Conservation (phyloP, 2,329 filamentous ascomycete species). For the Graphium sp. region DNA sequence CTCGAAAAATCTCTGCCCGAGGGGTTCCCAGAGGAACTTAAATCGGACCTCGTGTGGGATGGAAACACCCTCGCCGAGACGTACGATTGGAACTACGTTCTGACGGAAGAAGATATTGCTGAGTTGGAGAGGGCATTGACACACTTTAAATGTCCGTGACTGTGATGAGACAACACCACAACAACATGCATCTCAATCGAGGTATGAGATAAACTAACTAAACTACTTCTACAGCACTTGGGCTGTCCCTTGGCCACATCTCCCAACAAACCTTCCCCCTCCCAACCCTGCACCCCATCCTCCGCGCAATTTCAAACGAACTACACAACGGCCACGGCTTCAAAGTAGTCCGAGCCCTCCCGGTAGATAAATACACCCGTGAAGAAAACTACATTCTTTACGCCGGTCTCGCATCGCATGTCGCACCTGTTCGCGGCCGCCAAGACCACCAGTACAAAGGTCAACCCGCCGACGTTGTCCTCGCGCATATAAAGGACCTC, state of each 20-base stretch:
- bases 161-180: too few species aligned
- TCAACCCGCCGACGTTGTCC: slow-evolving; percentile 28
- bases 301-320: slow-evolving; percentile 26
- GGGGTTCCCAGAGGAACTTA: slow-evolving; percentile 3
- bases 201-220: not conserved
- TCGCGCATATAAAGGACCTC: slow-evolving; percentile 47
- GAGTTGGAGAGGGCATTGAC: slow-evolving; percentile 5
- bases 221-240: slow-evolving; percentile 12
- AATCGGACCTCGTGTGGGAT: slow-evolving; percentile 5
- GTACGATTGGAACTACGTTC: slow-evolving; percentile 3
- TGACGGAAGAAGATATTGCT: slow-evolving; percentile 3
- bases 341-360: slow-evolving; percentile 42
- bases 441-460: slow-evolving; percentile 33
- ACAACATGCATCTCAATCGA: not conserved
- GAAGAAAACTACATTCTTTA: slow-evolving; percentile 45
- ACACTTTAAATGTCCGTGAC: slow-evolving; percentile 5
- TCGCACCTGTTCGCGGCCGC: slow-evolving; percentile 33
- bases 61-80: slow-evolving; percentile 3
- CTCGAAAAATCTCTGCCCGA: slow-evolving; percentile 3
- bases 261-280: slow-evolving; percentile 33
- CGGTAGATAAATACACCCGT: slow-evolving; percentile 29
- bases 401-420: slow-evolving; percentile 39
- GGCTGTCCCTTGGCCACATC: slow-evolving; percentile 22
- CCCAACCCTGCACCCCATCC: slow-evolving; percentile 24
- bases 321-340: slow-evolving; percentile 43